Conservation (phyloP, 768 basidiomycete species). For the Suillus hirtellus region DNA sequence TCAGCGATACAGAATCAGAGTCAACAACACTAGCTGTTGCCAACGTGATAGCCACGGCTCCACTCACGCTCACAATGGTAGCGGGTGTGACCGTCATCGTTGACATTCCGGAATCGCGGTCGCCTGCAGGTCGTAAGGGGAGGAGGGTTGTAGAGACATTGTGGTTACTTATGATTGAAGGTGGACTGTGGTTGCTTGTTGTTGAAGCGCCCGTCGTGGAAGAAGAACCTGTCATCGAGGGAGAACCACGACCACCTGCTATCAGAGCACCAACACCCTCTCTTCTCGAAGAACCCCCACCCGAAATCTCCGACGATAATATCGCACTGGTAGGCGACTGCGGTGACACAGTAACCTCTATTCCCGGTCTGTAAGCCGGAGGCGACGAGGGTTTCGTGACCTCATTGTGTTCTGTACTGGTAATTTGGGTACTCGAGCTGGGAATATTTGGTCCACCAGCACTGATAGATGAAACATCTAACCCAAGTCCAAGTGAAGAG, state of each 20-base stretch:
- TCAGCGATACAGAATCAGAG: conserved; percentile 26
- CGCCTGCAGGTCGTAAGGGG: conserved; percentile 18
- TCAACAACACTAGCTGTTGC: conserved; percentile 55
- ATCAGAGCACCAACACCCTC: not conserved
- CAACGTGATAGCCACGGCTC: conserved; percentile 45
- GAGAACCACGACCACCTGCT: conserved; percentile 11
- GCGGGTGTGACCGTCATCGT: conserved; percentile 44
- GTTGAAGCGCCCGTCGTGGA: not conserved
- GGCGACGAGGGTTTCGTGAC: not conserved
- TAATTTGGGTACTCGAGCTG: not conserved
- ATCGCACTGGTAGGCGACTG: not conserved
- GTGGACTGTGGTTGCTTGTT: not conserved
- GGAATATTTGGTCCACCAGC: not conserved
- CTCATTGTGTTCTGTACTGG: not conserved
- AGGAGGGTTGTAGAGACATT: conserved; percentile 24
- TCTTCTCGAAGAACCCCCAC: not conserved
- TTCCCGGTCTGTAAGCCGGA: not conserved
- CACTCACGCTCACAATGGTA: conserved; percentile 47
- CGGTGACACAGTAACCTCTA: not conserved
- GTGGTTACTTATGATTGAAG: not conserved
- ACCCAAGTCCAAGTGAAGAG: not conserved
- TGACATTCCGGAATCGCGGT: conserved; percentile 38
- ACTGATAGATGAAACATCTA: not conserved
- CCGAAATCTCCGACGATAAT: not conserved
- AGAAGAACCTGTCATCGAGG: conserved; percentile 11